A percentile compares a stretch with the other conserved stretches of the same genome.
phyloP scores from a whole-genome alignment of 2,329 filamentous ascomycete species.

The Trichoderma sp. region DNA sequence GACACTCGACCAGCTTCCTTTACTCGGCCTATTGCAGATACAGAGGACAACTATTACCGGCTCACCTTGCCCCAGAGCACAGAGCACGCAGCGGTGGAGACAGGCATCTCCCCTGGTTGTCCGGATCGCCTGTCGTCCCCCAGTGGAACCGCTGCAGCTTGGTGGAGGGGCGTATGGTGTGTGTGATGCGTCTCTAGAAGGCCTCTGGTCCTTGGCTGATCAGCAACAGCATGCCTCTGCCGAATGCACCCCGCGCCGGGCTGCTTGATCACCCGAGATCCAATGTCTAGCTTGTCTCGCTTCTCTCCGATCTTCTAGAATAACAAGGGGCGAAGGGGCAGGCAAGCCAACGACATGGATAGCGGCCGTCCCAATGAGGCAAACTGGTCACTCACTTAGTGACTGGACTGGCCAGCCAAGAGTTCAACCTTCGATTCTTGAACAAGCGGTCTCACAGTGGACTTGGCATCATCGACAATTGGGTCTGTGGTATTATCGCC shows the following conservation, averaged over 20 bases:
- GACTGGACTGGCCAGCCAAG: not conserved
- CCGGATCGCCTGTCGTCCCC: slow-evolving; percentile 1
- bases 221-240: slow-evolving; percentile 23
- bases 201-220: slow-evolving; percentile 18
- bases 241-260: slow-evolving; percentile 24
- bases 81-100: slow-evolving; percentile 12
- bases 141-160: slow-evolving; percentile 26
- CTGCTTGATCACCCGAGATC: slow-evolving; percentile 12
- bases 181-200: slow-evolving; percentile 12
- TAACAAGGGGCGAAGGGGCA: not conserved
- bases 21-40: not conserved
- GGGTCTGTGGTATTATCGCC: slow-evolving; percentile 2
- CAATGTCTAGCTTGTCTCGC: slow-evolving; percentile 16
- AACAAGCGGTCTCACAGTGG: not conserved
- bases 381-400: slow-evolving; percentile 10
- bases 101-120: not conserved
- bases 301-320: slow-evolving; percentile 23
- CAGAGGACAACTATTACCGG: not conserved
- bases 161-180: slow-evolving; percentile 24
- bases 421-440: not conserved
- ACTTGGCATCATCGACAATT: not conserved
- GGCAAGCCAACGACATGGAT: not conserved
- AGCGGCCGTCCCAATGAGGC: not conserved
- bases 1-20: not conserved
- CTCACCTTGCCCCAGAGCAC: not conserved